Evolutionary conservation across 2,329 filamentous ascomycete genomes (phyloP).

Genomic region (Scedosporium boydii): DNA sequence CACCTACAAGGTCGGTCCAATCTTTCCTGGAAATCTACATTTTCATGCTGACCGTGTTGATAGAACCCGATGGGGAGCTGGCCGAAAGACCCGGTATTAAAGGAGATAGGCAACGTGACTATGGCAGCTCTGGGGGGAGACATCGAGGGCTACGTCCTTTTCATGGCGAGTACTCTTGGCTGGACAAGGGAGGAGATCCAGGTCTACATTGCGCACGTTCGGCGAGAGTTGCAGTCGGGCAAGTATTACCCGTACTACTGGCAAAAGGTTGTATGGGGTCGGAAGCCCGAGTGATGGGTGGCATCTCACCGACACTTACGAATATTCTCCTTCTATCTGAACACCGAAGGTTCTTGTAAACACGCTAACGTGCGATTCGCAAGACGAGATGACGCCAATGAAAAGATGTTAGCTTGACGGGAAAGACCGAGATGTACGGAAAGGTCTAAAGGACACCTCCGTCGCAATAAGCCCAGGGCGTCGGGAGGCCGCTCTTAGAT

Average conservation of each 20-base stretch:
- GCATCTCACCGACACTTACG: no score
- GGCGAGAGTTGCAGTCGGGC: constrained; percentile 11
- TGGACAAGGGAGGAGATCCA: constrained; percentile 13
- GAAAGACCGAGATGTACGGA: no score
- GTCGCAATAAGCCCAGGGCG: no score
- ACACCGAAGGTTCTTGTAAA: no score
- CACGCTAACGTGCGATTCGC: no score
- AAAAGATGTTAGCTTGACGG: no score
- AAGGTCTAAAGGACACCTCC: no score
- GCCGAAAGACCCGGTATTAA: constrained; percentile 30
- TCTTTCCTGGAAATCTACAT: not conserved
- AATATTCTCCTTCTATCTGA: no score
- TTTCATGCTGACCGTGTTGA: not conserved
- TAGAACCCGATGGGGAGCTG: constrained; percentile 21
- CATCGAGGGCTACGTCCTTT: constrained; percentile 13
- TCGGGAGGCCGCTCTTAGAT: no score
- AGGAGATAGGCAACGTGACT: constrained; percentile 24
- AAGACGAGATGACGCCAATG: no score
- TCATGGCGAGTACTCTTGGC: constrained; percentile 13
- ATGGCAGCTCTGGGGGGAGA: constrained; percentile 13
- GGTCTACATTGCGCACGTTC: constrained; percentile 12
- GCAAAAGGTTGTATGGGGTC: not conserved
- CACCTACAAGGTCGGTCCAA: constrained; percentile 6
- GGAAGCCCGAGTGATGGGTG: not conserved
- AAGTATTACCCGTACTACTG: constrained; percentile 2